Evolutionary conservation across 148 eudicot genomes (phyloP).

Genomic region (Rheum nobile): DNA sequence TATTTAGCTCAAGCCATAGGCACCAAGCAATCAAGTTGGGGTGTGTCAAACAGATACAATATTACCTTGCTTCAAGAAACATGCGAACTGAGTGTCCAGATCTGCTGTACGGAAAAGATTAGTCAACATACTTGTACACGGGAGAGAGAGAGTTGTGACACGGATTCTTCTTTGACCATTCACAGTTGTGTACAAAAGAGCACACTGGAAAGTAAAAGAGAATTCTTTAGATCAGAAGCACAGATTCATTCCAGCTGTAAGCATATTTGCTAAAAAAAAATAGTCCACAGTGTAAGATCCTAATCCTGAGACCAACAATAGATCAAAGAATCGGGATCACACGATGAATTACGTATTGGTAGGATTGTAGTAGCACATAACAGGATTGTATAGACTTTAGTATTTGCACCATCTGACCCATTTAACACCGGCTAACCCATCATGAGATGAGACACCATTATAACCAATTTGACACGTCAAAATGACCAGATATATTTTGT

Average conservation of each 20-base stretch:
- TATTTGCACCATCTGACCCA: not conserved
- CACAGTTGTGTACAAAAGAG: conserved; percentile 90
- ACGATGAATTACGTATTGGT: not conserved
- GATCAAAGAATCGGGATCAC: not conserved
- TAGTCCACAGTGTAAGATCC: not conserved
- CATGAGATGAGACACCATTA: not conserved
- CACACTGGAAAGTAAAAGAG: conserved; percentile 45
- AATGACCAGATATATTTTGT: no score
- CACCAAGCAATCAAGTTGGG: not conserved
- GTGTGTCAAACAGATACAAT: not conserved
- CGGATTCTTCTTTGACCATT: conserved; percentile 96
- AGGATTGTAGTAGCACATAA: not conserved
- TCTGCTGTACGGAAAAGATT: conserved; percentile 89
- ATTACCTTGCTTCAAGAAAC: conserved; percentile 88
- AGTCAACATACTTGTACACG: conserved; percentile 78
- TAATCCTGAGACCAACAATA: not conserved
- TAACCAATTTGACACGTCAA: not conserved
- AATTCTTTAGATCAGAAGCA: not conserved
- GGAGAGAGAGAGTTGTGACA: conserved; percentile 77
- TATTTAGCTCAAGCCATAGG: not conserved
- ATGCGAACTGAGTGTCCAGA: conserved; percentile 85
- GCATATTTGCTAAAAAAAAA: not conserved
- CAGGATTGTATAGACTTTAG: not conserved
- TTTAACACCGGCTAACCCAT: not conserved
- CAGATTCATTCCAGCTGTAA: not conserved